Base-by-base conservation (phyloP, 257 asterid species). In the Solanum pinnatisectum region DNA sequence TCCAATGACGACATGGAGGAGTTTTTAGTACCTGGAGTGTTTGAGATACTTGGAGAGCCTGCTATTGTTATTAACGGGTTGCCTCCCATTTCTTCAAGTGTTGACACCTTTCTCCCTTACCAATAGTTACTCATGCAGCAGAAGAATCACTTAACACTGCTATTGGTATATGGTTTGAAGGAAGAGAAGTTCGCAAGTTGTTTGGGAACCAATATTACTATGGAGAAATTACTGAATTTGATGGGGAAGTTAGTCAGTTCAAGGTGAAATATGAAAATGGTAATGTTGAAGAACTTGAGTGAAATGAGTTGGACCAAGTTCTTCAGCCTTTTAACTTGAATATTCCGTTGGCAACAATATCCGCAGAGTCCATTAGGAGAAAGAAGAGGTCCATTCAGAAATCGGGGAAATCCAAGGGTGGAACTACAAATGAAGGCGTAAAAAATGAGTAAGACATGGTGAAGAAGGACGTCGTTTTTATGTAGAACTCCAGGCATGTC, bases 241-340 rank as follows among this genome's bases (percentile, higher is more conserved):
- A 95, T 44, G 36, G 65, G 89, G 93, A 92, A 78, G 84, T 65
- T 88, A 91, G 92, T 22, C 93, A 95, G 98, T 95, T 93, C 86
- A 89, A 87, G 86, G 98, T 95, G 35, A 90, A 78, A 10, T 95
- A 95, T 74, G 95, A 93, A 74, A 95, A 95, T 78, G 98, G 96
- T 4, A 96, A 95, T 37, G 90, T 86, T 63, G 96, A 95, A 92
- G 95, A 94, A 84, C 93, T 95, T 46, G 95, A 93, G 27, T 93
- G 96, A 95, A 65, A 36, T 60, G 98, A 94, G 85, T 82, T 95
- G 89, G 89, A 90, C 87, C 74, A 91, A 79, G 30, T 93, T 74
- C 90, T 95, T 35, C 91, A 18, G 68, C 98, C 95, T 13, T 44
- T 95, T 63, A 96, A 93, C 87, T 90, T 95, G 14, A 89, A 87